phyloP scores from a whole-genome alignment of 2,329 filamentous ascomycete species.

The Aphanocladium album region DNA sequence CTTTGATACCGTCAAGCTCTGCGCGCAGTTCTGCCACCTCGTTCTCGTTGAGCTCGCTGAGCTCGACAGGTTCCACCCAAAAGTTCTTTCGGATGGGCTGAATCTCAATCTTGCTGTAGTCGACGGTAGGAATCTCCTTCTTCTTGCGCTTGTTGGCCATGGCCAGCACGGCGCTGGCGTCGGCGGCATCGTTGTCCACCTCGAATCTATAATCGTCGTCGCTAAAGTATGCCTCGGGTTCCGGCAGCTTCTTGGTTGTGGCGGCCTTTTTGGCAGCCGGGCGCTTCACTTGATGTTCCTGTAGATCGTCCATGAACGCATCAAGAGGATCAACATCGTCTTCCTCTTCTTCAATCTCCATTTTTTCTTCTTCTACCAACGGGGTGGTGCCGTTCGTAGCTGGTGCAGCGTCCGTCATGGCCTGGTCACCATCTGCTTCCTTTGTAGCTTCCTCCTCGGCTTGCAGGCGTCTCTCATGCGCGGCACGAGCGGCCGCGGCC shows the following conservation, averaged over 20 bases:
- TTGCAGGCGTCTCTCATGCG: slow-evolving; percentile 71
- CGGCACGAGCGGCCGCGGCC: slow-evolving; percentile 76
- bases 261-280: slow-evolving; percentile 20
- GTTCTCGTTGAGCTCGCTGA: slow-evolving; percentile 76
- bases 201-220: slow-evolving; percentile 68
- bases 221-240: slow-evolving; percentile 81
- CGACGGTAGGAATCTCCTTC: slow-evolving; percentile 84
- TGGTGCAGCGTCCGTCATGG: slow-evolving; percentile 24
- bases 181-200: slow-evolving; percentile 36
- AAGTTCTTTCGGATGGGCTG: slow-evolving; percentile 89
- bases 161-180: slow-evolving; percentile 45
- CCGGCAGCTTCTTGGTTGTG: slow-evolving; percentile 49
- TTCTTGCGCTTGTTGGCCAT: slow-evolving; percentile 71
- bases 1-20: slow-evolving; percentile 93
- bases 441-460: slow-evolving; percentile 43
- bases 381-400: slow-evolving; percentile 15
- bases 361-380: slow-evolving; percentile 34
- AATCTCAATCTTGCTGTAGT: slow-evolving; percentile 83
- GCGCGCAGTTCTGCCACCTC: slow-evolving; percentile 77
- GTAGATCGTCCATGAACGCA: slow-evolving; percentile 84
- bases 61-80: slow-evolving; percentile 83
- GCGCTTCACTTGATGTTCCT: slow-evolving; percentile 47
- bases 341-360: slow-evolving; percentile 54
- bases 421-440: slow-evolving; percentile 24
- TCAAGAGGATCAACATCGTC: slow-evolving; percentile 86